Evolutionary conservation across 768 basidiomycete species (phyloP).

Genomic region (Suillus placidus): DNA sequence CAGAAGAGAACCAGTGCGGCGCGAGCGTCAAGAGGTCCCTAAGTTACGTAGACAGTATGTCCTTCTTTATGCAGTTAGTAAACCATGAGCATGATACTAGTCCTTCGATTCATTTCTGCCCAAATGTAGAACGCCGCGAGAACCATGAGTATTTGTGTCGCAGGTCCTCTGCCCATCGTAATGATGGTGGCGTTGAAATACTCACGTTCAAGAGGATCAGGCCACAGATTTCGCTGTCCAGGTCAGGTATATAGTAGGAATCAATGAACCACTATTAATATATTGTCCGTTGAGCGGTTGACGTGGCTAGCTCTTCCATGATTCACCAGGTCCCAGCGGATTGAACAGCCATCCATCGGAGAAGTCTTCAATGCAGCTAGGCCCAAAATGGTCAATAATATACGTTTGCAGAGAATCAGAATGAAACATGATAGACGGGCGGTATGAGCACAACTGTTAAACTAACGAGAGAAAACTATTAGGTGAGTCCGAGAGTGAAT

Average conservation of each 20-base stretch:
- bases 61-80: slow-evolving; percentile 7
- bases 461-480: slow-evolving; percentile 31
- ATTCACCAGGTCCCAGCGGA: slow-evolving; percentile 5
- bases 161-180: slow-evolving; percentile 4
- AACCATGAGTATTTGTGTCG: background rate
- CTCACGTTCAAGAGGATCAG: slow-evolving; percentile 58
- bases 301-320: background rate
- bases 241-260: background rate
- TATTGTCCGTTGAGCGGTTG: background rate
- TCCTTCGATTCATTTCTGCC: background rate
- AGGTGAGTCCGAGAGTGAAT: slow-evolving; percentile 27
- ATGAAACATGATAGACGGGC: slow-evolving; percentile 21
- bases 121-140: slow-evolving; percentile 4
- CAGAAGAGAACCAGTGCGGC: slow-evolving; percentile 6
- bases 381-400: slow-evolving; percentile 27
- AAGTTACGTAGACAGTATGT: slow-evolving; percentile 3
- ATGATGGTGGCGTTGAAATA: slow-evolving; percentile 7
- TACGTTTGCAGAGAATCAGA: slow-evolving; percentile 21
- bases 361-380: slow-evolving; percentile 7
- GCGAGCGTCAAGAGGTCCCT: background rate
- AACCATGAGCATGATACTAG: background rate
- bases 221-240: slow-evolving; percentile 20
- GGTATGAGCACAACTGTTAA: slow-evolving; percentile 32
- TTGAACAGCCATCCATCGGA: background rate
- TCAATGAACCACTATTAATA: background rate